Conservation (phyloP, 352 stramenopile genomes). For the Phytophthora brassicae region DNA sequence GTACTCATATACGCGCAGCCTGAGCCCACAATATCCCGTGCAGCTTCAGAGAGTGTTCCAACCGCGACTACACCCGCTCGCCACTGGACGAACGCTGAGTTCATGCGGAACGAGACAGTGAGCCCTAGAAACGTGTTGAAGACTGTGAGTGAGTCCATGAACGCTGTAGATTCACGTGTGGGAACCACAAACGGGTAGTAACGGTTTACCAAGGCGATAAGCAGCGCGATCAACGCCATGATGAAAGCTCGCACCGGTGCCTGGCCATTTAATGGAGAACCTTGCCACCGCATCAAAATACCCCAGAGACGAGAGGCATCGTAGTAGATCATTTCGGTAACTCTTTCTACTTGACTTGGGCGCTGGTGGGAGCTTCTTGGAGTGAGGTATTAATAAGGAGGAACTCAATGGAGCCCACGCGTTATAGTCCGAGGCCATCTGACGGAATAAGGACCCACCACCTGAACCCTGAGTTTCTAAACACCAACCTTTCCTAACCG, state of each 20-base stretch:
- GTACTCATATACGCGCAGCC: slow-evolving; percentile 68
- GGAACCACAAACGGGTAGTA: slow-evolving; percentile 66
- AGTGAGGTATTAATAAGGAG: slow-evolving; percentile 7
- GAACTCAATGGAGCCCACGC: slow-evolving; percentile 13
- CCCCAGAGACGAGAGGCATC: slow-evolving; percentile 55
- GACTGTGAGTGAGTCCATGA: slow-evolving; percentile 80
- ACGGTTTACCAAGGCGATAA: slow-evolving; percentile 51
- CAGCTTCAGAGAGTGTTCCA: slow-evolving; percentile 59
- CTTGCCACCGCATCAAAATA: slow-evolving; percentile 70
- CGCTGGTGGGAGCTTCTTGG: slow-evolving; percentile 4
- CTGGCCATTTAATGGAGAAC: slow-evolving; percentile 72
- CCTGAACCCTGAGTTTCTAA: slow-evolving; percentile 25
- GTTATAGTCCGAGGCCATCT: slow-evolving; percentile 21
- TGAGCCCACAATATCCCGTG: slow-evolving; percentile 69
- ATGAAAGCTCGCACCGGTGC: slow-evolving; percentile 59
- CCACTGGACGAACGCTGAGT: slow-evolving; percentile 82
- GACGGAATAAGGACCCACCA: slow-evolving; percentile 22
- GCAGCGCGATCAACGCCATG: slow-evolving; percentile 66
- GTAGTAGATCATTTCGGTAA: slow-evolving; percentile 77
- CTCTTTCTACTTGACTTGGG: neutral
- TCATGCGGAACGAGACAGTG: slow-evolving; percentile 79
- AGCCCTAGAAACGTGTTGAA: slow-evolving; percentile 86
- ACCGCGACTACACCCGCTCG: slow-evolving; percentile 67
- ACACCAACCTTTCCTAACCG: neutral
- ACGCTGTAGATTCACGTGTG: slow-evolving; percentile 68